Evolutionary conservation across 2,329 filamentous ascomycete species (phyloP), one percentile per base, ranked within the genome.

Genomic region (Pseudogymnoascus sp.): DNA sequence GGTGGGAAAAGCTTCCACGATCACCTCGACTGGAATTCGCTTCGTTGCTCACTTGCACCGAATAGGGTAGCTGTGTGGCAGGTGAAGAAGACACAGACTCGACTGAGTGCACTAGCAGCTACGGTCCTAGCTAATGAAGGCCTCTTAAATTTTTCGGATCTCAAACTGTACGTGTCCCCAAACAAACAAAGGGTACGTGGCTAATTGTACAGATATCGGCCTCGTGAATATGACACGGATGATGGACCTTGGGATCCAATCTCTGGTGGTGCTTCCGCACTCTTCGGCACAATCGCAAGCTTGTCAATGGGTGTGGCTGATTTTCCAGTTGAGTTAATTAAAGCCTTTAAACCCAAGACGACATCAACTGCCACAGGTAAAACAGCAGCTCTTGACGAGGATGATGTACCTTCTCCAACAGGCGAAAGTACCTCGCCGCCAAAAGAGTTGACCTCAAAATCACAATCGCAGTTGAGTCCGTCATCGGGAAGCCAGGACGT

Each of bases 231-330:
- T 71, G 84, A 88, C 65, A 90, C 88, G 0, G 88, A 91, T 62
- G 84, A 88, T 33, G 88, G 91, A 47, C 91, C 90, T 0, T 85
- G 83, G 68, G 91, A 94, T 65, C 90, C 91, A 0, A 82, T 95
- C 22, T 86, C 88, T 12, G 90, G 90, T 18, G 89, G 85, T 14
- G 86, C 90, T 0, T 83, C 85, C 47, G 90, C 91, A 0, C 75
- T 97, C 0, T 77, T 96, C n/a, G 88, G 89, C 5, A 93, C 92
- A n/a, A 78, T 94, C 53, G 86, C 88, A 25, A 88, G 83, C 38
- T 86, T 97, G 62, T 83, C 89, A 68, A 88, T 95, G 82, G 90
- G 90, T 1, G 80, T 96, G 39, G 89, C 89, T 1, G 91, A 96
- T 68, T 81, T 87, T 66, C 84, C 84, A 2, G 74, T 80, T 15